Evolutionary conservation across 805 yeast species (phyloP).

Genomic region (Candida sakaeoensis): DNA sequence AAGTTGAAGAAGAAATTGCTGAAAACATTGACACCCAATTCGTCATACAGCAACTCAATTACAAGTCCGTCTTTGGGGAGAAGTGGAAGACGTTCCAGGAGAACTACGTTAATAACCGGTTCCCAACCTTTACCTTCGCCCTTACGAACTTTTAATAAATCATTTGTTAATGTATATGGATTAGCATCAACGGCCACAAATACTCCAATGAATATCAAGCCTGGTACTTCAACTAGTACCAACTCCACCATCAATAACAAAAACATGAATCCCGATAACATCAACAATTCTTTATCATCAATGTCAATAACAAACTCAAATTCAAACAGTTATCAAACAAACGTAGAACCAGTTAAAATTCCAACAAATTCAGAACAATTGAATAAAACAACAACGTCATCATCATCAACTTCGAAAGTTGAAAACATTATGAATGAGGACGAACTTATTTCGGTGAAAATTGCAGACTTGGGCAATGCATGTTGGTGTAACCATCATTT

Average conservation of each 20-base stretch:
- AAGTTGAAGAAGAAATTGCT: slow-evolving; percentile 41
- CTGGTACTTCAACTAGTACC: not conserved
- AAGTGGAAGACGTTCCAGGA: slow-evolving; percentile 54
- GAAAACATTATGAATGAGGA: slow-evolving; percentile 29
- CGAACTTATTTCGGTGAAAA: slow-evolving; percentile 61
- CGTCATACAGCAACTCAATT: slow-evolving; percentile 9
- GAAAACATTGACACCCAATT: slow-evolving; percentile 14
- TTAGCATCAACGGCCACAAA: slow-evolving; percentile 36
- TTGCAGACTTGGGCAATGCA: slow-evolving; percentile 71
- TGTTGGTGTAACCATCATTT: slow-evolving; percentile 62
- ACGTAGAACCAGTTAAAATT: slow-evolving; percentile 17
- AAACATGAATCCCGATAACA: slow-evolving; percentile 15
- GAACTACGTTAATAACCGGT: slow-evolving; percentile 79
- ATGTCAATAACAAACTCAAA: slow-evolving; percentile 41
- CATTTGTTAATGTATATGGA: slow-evolving; percentile 35
- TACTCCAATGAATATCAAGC: slow-evolving; percentile 30
- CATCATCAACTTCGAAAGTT: slow-evolving; percentile 3
- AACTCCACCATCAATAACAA: not conserved
- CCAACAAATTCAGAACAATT: slow-evolving; percentile 10
- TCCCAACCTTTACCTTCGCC: slow-evolving; percentile 94
- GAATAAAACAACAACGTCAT: too few relatives aligned
- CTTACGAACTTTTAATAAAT: slow-evolving; percentile 52
- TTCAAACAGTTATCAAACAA: slow-evolving; percentile 19
- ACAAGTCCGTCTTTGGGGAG: slow-evolving; percentile 34
- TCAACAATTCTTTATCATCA: slow-evolving; percentile 37